Conservation (phyloP, 257 asterid species). For the Catharanthus roseus region DNA sequence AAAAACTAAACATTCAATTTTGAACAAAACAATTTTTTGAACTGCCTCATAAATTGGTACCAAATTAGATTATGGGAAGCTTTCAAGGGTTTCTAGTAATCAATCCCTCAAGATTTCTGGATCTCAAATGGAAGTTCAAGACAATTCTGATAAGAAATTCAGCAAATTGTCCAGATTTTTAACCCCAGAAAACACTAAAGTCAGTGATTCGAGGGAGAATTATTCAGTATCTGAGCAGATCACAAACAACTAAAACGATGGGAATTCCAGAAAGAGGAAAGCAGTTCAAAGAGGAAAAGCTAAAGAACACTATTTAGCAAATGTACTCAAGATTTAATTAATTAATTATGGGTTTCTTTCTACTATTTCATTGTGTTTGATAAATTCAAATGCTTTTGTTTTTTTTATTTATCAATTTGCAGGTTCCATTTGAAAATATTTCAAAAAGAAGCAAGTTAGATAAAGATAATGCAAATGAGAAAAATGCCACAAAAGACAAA, state of each 20-base stretch:
- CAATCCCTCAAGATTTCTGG: slow-evolving; percentile 33
- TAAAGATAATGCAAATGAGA: slow-evolving; percentile 27
- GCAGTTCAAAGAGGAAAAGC: slow-evolving; percentile 53
- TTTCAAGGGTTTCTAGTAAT: slow-evolving; percentile 40
- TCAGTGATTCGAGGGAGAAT: slow-evolving; percentile 61
- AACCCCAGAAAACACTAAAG: slow-evolving; percentile 35
- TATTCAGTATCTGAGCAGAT: slow-evolving; percentile 70
- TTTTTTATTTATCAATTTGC: slow-evolving; percentile 12
- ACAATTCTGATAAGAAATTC: slow-evolving; percentile 30
- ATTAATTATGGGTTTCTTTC: not conserved
- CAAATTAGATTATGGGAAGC: slow-evolving; percentile 36
- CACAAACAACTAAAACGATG: slow-evolving; percentile 29
- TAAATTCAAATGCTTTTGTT: not conserved
- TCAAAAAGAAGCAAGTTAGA: slow-evolving; percentile 54
- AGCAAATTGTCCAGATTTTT: slow-evolving; percentile 24
- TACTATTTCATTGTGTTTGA: not conserved
- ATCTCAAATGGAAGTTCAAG: slow-evolving; percentile 38
- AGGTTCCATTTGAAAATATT: slow-evolving; percentile 48
- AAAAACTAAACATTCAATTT: no score
- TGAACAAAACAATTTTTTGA: no score
- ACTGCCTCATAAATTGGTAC: slow-evolving; percentile 17
- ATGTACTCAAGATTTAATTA: slow-evolving; percentile 10
- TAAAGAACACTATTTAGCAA: slow-evolving; percentile 34
- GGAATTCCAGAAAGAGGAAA: slow-evolving; percentile 66
- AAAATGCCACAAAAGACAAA: slow-evolving; percentile 22